Percentiles rank a stretch among this genome's conserved stretches.
Evolutionary conservation across 352 stramenopile species (phyloP).

Genomic region (Globisporangium lucens): DNA sequence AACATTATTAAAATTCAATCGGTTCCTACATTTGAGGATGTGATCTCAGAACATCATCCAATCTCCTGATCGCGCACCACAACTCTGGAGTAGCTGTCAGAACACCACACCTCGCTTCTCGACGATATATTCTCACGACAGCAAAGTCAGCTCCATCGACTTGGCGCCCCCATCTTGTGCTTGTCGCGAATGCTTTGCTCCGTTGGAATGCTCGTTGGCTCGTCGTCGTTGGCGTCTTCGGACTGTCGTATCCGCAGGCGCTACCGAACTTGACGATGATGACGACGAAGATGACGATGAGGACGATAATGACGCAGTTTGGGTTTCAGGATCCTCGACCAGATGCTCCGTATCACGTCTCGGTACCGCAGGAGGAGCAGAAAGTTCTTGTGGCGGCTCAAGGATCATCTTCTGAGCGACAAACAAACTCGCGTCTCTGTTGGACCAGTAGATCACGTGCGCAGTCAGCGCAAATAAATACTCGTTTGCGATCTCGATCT

Average conservation of each 20-base stretch:
- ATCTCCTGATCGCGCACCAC: background rate
- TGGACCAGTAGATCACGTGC: constrained; percentile 91
- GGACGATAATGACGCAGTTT: constrained; percentile 18
- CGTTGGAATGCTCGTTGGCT: background rate
- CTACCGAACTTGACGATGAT: background rate
- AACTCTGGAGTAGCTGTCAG: background rate
- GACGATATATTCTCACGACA: background rate
- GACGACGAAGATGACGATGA: constrained; percentile 2
- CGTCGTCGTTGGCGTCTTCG: constrained; percentile 14
- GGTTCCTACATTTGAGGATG: background rate
- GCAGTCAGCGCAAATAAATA: constrained; percentile 91
- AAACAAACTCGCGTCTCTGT: constrained; percentile 91
- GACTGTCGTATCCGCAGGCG: background rate
- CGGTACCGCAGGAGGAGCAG: background rate
- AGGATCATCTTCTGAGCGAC: constrained; percentile 86
- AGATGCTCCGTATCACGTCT: background rate
- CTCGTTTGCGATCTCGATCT: constrained; percentile 93
- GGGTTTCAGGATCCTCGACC: constrained; percentile 8
- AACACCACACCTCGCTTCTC: background rate
- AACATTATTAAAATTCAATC: background rate
- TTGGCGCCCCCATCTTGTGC: background rate
- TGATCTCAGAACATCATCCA: background rate
- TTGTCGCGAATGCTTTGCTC: background rate
- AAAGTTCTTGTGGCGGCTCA: constrained; percentile 48
- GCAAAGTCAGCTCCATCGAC: background rate